These are phyloP conservation scores for Platanthera zijinensis DNA, from an alignment of 106 monocot species.

Conservation along the genomic window DNA sequence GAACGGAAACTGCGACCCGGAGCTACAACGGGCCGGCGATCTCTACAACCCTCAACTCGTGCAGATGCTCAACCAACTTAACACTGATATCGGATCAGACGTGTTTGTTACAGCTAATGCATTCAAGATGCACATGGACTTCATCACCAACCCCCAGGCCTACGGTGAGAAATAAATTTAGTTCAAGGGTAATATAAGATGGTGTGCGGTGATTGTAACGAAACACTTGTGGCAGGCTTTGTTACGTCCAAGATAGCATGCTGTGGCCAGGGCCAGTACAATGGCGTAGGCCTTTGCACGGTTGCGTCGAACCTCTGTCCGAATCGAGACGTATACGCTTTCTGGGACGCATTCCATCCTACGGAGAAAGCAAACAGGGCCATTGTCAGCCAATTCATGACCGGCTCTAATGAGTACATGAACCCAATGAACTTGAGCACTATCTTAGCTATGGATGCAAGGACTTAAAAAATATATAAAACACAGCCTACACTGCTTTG, in stretches of 20 bases:
- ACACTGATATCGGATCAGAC: slow-evolving; percentile 18
- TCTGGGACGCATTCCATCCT: slow-evolving; percentile 81
- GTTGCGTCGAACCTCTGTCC: slow-evolving; percentile 51
- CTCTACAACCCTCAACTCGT: slow-evolving; percentile 37
- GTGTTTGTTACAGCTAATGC: slow-evolving; percentile 40
- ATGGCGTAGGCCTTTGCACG: slow-evolving; percentile 72
- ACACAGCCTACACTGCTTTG: not conserved
- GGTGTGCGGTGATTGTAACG: not conserved
- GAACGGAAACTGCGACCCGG: slow-evolving; percentile 20
- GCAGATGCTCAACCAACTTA: slow-evolving; percentile 24
- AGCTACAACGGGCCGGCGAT: slow-evolving; percentile 26
- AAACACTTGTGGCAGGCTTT: slow-evolving; percentile 34
- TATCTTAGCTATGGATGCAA: slow-evolving; percentile 50
- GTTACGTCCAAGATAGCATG: slow-evolving; percentile 66
- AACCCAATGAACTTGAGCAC: slow-evolving; percentile 69
- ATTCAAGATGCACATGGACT: slow-evolving; percentile 33
- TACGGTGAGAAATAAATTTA: slow-evolving; percentile 6
- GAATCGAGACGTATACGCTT: slow-evolving; percentile 37
- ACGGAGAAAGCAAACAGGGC: slow-evolving; percentile 62
- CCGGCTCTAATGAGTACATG: slow-evolving; percentile 41
- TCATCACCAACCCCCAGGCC: slow-evolving; percentile 21
- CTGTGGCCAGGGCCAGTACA: slow-evolving; percentile 80
- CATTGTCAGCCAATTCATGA: slow-evolving; percentile 54
- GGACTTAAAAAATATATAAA: slow-evolving; percentile 7
- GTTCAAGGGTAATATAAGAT: not conserved